Percentiles rank a stretch among this genome's conserved stretches.
Conservation (phyloP, 2,329 filamentous ascomycete genomes). For the Penicillium oxalicum region DNA sequence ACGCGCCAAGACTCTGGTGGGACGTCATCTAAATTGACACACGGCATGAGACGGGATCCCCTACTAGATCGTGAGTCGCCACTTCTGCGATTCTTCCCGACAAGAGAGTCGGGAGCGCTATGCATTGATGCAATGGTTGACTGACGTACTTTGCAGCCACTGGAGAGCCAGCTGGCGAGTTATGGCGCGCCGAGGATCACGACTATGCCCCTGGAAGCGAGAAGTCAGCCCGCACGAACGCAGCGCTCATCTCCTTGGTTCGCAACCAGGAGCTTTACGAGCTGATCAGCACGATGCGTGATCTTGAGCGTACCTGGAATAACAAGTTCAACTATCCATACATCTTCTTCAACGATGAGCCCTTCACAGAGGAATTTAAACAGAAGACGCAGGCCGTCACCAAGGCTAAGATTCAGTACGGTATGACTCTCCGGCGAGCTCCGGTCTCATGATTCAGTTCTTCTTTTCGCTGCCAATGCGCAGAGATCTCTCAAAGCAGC, state of each 20-base stretch:
- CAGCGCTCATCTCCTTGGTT: slow-evolving; percentile 84
- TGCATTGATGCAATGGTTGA: slow-evolving; percentile 11
- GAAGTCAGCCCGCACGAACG: slow-evolving; percentile 80
- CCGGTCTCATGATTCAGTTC: background rate
- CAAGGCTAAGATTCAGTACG: slow-evolving; percentile 81
- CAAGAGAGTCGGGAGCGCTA: background rate
- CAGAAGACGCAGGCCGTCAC: slow-evolving; percentile 70
- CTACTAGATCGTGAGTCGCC: slow-evolving; percentile 69
- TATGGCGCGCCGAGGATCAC: slow-evolving; percentile 66
- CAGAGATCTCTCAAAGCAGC: background rate
- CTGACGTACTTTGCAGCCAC: slow-evolving; percentile 53
- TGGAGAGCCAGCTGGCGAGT: slow-evolving; percentile 70
- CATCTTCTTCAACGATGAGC: slow-evolving; percentile 97
- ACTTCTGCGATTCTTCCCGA: slow-evolving; percentile 5
- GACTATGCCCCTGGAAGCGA: slow-evolving; percentile 72
- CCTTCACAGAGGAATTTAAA: slow-evolving; percentile 93
- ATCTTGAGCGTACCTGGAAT: slow-evolving; percentile 94
- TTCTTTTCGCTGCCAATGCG: background rate
- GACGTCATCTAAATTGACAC: slow-evolving; percentile 41
- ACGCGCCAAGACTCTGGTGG: slow-evolving; percentile 55
- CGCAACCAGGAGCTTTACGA: slow-evolving; percentile 82
- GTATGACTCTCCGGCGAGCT: slow-evolving; percentile 40
- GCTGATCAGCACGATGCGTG: slow-evolving; percentile 80
- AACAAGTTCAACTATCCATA: slow-evolving; percentile 99
- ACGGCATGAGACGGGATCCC: slow-evolving; percentile 70